Evolutionary conservation across 2,329 filamentous ascomycete genomes (phyloP).

Genomic region (Xylariales sp.): DNA sequence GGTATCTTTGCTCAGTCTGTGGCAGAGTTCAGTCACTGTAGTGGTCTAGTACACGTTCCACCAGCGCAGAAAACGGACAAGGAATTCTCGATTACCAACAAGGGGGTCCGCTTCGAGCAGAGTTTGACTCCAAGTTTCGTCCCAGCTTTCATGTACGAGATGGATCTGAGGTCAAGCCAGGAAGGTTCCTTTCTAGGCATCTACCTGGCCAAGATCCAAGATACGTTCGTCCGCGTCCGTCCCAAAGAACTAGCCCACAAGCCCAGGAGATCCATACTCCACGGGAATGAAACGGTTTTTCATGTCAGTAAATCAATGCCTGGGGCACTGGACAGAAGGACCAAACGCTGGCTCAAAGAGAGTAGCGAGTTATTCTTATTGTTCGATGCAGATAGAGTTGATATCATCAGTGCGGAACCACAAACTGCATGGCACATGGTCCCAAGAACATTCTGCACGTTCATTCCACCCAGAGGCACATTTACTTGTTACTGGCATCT

Average conservation of each 20-base stretch:
- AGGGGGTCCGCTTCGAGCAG: neutral
- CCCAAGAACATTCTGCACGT: neutral
- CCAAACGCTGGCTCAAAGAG: too few species aligned
- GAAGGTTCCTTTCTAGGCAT: neutral
- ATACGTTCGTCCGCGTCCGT: neutral
- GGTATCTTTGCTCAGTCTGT: neutral
- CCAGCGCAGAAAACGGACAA: neutral
- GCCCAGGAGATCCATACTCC: neutral
- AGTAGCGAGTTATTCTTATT: neutral
- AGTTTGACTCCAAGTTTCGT: neutral
- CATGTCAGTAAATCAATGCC: neutral
- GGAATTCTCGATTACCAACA: constrained; percentile 1
- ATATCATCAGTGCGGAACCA: neutral
- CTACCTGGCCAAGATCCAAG: neutral
- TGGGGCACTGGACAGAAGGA: too few species aligned
- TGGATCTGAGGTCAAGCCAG: neutral
- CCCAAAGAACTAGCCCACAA: neutral
- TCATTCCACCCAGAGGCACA: too few species aligned
- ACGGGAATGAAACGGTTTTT: neutral
- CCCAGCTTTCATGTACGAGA: neutral
- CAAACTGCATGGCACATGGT: neutral
- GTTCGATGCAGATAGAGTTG: neutral
- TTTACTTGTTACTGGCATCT: neutral
- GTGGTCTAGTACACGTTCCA: neutral
- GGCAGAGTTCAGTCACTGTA: neutral